Evolutionary conservation across 768 basidiomycete genomes (phyloP), one percentile per base, ranked within the genome.

Genomic region (Termitomyces sp.): DNA sequence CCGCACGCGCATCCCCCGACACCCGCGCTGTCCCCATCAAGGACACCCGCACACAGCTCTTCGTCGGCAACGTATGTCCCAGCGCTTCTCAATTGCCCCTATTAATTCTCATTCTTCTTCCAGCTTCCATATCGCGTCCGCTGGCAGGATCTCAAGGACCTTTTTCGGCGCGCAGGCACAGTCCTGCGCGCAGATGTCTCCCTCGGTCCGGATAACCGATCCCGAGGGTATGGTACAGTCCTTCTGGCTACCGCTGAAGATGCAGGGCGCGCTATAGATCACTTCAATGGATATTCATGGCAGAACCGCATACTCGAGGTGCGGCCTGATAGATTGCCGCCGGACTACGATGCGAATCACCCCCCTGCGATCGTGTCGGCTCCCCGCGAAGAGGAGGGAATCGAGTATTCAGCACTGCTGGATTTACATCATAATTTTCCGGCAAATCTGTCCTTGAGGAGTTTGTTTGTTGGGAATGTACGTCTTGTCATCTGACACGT

Each of bases 141-240:
- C 55, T 99, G 97, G 97, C 97, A 99, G 76, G 97, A 99, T 76
- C 83, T 99, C 61, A 98, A 99, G 66, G 96, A 99, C 71, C 84
- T 99, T 53, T 98, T 99, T 73, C 86, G 96, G 37, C 90, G 92
- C 63, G 92, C 96, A 6, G 97, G 97, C 42, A 97, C 91, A 30
- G 87, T 95, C 62, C 76, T 93, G 37, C 80, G 90, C 49, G 88
- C 94, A 40, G 84, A 88, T 68, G 84, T 91, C 62, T 82, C 89
- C 55, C 78, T 92, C 33, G 85, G 91, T 4, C 90, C 91, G 2
- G 93, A 94, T 71, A 97, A 97, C 71, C 82, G 96, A 64, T 93
- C 91, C 46, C 82, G 95, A 55, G 96, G 96, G 1, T 88, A 95
- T 68, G 97, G 97, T 27, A 97, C 95, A 12, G 96, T 99, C 20